Evolutionary conservation across 768 basidiomycete species (phyloP).

Genomic region (Leucocoprinus sp.): DNA sequence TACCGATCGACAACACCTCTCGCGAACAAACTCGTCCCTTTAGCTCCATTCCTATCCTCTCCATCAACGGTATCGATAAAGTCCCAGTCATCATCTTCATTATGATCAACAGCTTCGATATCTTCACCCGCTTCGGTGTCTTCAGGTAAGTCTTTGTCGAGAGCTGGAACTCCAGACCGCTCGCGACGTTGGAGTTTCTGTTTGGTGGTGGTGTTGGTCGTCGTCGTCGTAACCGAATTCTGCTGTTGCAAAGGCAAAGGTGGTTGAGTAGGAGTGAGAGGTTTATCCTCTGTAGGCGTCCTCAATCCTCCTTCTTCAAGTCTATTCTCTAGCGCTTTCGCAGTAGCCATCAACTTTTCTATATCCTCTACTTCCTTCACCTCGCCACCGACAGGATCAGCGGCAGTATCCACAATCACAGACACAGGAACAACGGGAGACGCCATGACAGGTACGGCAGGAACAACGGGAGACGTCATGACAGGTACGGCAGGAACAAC

Average conservation of each 20-base stretch:
- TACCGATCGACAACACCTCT: conserved; percentile 91
- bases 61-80: conserved; percentile 73
- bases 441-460: not conserved
- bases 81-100: conserved; percentile 88
- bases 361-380: too few species aligned
- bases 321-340: conserved; percentile 8
- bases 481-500: not conserved
- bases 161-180: conserved; percentile 74
- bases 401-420: not conserved
- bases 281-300: conserved; percentile 10
- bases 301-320: conserved; percentile 9
- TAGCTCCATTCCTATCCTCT: conserved; percentile 78
- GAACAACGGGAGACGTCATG: conserved; percentile 6
- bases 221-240: too few species aligned
- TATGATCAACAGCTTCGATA: conserved; percentile 30
- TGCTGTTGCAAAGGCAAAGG: not conserved
- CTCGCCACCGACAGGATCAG: too few species aligned
- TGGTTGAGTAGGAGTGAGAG: not conserved
- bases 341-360: conserved; percentile 11
- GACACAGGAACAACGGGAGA: not conserved
- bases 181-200: conserved; percentile 53
- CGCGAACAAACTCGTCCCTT: conserved; percentile 76
- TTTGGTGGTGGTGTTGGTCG: conserved; percentile 12
- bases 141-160: conserved; percentile 54
- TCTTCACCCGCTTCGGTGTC: conserved; percentile 41